Conservation (phyloP, 129 eudicot genomes). For the Saussurea involucrata region DNA sequence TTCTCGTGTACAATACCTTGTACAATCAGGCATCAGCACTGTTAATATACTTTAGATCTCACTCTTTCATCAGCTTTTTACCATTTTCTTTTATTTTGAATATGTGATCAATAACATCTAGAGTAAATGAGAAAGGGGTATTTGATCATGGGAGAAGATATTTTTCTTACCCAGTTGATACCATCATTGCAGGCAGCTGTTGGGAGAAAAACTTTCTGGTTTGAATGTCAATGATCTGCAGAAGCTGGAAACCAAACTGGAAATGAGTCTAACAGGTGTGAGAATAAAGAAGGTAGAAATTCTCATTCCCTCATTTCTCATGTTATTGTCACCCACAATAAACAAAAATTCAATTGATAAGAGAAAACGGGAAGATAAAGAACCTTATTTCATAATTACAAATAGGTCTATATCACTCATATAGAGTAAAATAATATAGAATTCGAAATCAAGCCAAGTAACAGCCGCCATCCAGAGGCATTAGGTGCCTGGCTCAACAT, state of each 20-base stretch:
- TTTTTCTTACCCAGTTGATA: slow-evolving; percentile 4
- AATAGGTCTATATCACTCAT: too few species aligned
- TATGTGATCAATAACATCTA: neutral
- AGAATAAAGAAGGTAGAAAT: slow-evolving; percentile 51
- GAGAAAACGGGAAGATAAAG: neutral
- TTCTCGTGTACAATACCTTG: too few species aligned
- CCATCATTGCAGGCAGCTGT: slow-evolving; percentile 52
- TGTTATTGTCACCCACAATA: neutral
- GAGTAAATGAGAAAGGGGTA: neutral
- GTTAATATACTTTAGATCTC: neutral
- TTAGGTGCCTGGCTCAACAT: neutral
- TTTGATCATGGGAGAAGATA: neutral
- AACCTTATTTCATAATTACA: too few species aligned
- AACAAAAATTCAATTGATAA: neutral
- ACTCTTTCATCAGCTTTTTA: neutral
- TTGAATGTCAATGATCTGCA: slow-evolving; percentile 56
- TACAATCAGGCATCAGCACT: neutral
- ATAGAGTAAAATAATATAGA: too few species aligned
- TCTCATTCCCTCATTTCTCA: neutral
- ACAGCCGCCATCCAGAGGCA: too few species aligned
- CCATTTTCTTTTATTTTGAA: neutral
- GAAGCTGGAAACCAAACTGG: slow-evolving; percentile 54
- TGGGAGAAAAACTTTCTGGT: slow-evolving; percentile 74
- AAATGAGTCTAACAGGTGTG: slow-evolving; percentile 58
- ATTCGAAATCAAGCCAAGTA: too few species aligned